Evolutionary conservation across 2,329 filamentous ascomycete genomes (phyloP), one percentile per base, ranked within the genome.

Genomic region (Aspergillus puulaauensis): DNA sequence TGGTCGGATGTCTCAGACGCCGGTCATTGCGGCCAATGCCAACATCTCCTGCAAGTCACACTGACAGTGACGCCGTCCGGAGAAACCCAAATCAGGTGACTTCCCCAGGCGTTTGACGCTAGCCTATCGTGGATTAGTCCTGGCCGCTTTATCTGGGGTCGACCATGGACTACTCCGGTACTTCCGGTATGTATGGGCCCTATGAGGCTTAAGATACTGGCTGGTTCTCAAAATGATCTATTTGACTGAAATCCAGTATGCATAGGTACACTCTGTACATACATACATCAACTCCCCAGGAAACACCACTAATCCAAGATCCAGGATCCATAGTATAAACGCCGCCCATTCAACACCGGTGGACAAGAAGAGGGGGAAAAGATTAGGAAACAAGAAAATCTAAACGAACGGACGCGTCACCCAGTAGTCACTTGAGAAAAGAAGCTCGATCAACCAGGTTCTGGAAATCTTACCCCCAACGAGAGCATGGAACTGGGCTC

Each of bases 291-390:
- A 53, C 47, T 40, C 49, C 27, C 41, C 55, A 33, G 47, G 17
- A 40, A 54, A 56, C 47, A 27, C 54, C 45, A 19, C 43, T 49
- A 59, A 46, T 53, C 57, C 56, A 56, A 54, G 56, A 47, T 17
- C 24, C 27, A 48, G 35, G 43, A 51, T 24, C 49, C 48, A 55
- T 46, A 51, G 31, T 40, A 52, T 48, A 6, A 60, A 64, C 60
- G 51, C 60, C 56, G 43, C 37, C 54, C 46, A 39, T 23, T 39
- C 19, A 61, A 58, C 53, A 57, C 62, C 58, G 56, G 46, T 27
- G 39, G n/a, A 31, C 37, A 50, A 33, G 14, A 35, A 44, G 44
- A 31, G 23, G 49, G 9, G 9, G 9, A 50, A 49, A 52, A 4
- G 21, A 47, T 35, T 51, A 45, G 21, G 35, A 55, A 43, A 49